Percentiles rank a stretch among this genome's conserved stretches.
Conservation (phyloP, 192 early-diverging fungal species). For the Glomus cerebriforme region DNA sequence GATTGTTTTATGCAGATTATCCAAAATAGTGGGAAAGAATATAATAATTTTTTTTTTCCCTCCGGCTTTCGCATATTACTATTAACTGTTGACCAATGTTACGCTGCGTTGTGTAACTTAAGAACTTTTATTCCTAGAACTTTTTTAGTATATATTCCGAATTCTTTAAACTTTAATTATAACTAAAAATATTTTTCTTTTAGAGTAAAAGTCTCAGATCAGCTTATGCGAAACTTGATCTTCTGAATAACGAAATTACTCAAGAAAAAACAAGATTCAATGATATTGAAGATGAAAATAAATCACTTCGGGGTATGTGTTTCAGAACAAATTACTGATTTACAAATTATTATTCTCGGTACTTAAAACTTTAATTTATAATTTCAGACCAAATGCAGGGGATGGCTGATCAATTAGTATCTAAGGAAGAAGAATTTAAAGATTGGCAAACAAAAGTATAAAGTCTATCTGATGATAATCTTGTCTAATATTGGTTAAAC, state of each 20-base stretch:
- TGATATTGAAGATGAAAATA: slow-evolving; percentile 35
- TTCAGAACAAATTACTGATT: not conserved
- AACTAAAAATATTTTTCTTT: not conserved
- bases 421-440: slow-evolving; percentile 28
- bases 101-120: not conserved
- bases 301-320: slow-evolving; percentile 28
- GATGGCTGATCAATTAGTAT: slow-evolving; percentile 22
- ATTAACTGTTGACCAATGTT: not conserved
- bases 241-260: slow-evolving; percentile 23
- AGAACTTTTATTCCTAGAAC: not conserved
- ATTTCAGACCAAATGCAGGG: slow-evolving; percentile 30
- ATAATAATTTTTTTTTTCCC: not conserved
- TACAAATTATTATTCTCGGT: too few relatives aligned
- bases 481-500: not conserved
- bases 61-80: not conserved
- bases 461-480: not conserved
- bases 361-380: not conserved
- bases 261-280: slow-evolving; percentile 26
- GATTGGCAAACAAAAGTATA: slow-evolving; percentile 23
- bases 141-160: not conserved
- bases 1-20: not conserved
- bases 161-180: not conserved
- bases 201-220: slow-evolving; percentile 20
- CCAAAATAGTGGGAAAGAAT: not conserved
- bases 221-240: slow-evolving; percentile 30